phyloP scores from a whole-genome alignment of 768 basidiomycete species.

The Tricholoma saponaceum region DNA sequence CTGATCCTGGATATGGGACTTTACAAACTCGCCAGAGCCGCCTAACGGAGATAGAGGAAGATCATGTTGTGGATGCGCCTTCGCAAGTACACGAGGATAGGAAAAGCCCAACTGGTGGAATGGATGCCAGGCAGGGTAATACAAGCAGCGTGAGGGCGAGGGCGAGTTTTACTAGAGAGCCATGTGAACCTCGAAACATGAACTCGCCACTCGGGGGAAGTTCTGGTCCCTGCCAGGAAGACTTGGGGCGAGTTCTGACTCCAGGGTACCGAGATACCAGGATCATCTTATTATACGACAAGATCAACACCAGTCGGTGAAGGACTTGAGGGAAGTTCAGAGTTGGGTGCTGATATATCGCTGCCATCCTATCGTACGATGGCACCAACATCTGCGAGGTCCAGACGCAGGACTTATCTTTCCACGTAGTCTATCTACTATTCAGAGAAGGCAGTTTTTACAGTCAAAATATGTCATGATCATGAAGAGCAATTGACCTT shows the following conservation, averaged over 20 bases:
- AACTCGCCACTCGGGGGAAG: not conserved
- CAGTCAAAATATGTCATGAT: no score
- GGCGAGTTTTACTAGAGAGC: not conserved
- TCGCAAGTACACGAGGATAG: not conserved
- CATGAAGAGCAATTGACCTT: no score
- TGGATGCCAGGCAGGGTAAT: not conserved
- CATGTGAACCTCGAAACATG: not conserved
- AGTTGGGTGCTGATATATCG: not conserved
- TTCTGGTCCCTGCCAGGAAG: no score
- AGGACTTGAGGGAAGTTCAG: not conserved
- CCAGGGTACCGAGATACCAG: not conserved
- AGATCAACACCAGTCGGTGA: not conserved
- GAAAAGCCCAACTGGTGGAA: not conserved
- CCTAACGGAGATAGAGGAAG: not conserved
- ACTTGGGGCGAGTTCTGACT: not conserved
- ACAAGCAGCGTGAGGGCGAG: not conserved
- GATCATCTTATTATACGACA: not conserved
- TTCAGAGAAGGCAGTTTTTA: not conserved
- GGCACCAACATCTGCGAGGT: not conserved
- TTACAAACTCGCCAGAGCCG: not conserved
- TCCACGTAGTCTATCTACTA: not conserved
- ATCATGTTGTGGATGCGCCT: not conserved
- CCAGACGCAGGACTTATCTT: not conserved
- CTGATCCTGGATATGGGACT: not conserved
- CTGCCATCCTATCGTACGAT: not conserved